phyloP scores from a whole-genome alignment of 805 yeast genomes.

The Lipomyces japonicus region DNA sequence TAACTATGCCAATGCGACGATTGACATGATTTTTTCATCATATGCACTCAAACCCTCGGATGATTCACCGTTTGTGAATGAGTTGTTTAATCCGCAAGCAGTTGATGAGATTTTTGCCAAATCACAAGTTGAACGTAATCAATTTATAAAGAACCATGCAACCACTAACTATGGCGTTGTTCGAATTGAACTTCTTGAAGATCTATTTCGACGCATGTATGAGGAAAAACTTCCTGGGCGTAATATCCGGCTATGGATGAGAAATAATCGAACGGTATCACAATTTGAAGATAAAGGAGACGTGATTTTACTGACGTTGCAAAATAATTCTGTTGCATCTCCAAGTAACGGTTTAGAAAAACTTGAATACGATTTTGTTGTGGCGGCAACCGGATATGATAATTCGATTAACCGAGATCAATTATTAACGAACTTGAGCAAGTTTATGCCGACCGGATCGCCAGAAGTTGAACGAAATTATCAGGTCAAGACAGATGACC shows the following conservation, averaged over 20 bases:
- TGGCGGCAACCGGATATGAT: constrained; percentile 31
- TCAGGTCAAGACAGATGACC: constrained; percentile 11
- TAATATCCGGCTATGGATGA: constrained; percentile 9
- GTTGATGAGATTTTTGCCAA: constrained; percentile 27
- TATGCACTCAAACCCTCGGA: constrained; percentile 31
- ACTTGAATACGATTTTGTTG: constrained; percentile 21
- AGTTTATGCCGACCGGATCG: not conserved
- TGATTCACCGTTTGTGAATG: constrained; percentile 34
- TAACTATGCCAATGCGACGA: constrained; percentile 8
- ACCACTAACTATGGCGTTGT: constrained; percentile 33
- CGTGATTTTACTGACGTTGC: constrained; percentile 7
- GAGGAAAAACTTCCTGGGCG: constrained; percentile 28
- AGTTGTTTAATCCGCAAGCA: constrained; percentile 32
- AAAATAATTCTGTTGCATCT: not conserved
- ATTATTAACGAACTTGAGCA: constrained; percentile 6
- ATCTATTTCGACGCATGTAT: constrained; percentile 25
- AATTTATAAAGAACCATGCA: constrained; percentile 14
- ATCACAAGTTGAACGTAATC: constrained; percentile 3
- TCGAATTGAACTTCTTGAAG: constrained; percentile 27
- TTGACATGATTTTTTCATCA: constrained; percentile 27
- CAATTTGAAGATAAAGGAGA: not conserved
- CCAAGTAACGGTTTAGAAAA: not conserved
- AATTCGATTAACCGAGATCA: not conserved
- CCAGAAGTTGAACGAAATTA: constrained; percentile 20
- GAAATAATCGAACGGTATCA: constrained; percentile 8